Evolutionary conservation across 441 rosid species (phyloP), one percentile per base, ranked within the genome.

Genomic region (Cnidoscolus chayamansa): DNA sequence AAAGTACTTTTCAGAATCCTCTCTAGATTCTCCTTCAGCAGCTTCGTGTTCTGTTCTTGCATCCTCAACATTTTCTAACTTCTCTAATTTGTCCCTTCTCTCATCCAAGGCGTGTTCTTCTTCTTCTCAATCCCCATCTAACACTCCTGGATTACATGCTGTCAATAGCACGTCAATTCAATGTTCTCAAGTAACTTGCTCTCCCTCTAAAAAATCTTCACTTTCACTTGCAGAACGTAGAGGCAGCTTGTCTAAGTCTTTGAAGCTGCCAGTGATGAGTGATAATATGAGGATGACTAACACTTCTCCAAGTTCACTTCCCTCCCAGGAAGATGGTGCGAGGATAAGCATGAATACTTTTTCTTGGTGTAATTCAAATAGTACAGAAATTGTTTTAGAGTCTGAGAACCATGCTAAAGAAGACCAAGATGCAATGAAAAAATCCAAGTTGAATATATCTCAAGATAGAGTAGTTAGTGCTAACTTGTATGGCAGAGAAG

Each of bases 221-320:
- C 89, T 81, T 66, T 94, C 97, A 70, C 97, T 94, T 55, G 97
- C 96, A 2, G 97, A 90, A 75, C 90, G 96, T 37, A 82, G 98
- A 79, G 97, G 98, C 63, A 82, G 86, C 76, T 81, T 81, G 74
- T 88, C 90, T 63, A 85, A 83, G 79, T 74, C 92, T 73, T 81
- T 90, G 77, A 90, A 87, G 87, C 84, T 92, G 80, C 96, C 97
- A 45, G 83, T 67, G 76, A 59, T 79, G 79, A 81, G 76, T 74
- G 86, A 86, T 79, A 80, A 85, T 76, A 63, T 53, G 65, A 80
- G 82, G 74, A 81, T 76, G 74, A 61, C 75, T 74, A 78, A 68
- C 55, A 51, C 53, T 47, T 45, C 78, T 57, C 61, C 82, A 20
- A 54, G 57, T 71, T 69, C 48, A 78, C 78, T 66, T 61, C 73